Conservation (phyloP, 306 rosid genomes). For the Argentina anserina region DNA sequence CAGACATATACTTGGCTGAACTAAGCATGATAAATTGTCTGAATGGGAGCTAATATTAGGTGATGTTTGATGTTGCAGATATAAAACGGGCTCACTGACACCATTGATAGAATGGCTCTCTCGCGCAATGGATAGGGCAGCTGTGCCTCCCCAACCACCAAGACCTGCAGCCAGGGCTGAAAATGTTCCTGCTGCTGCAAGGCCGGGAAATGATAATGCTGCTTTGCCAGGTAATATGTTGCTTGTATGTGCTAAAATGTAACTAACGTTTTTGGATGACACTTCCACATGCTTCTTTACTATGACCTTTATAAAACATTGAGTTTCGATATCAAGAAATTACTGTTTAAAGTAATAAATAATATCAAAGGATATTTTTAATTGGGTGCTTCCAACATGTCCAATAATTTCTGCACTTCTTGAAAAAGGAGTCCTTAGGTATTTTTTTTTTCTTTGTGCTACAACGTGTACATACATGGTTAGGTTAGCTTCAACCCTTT, state of each 20-base stretch:
- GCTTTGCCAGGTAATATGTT: constrained; percentile 59
- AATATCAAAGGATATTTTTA: not conserved
- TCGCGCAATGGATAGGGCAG: constrained; percentile 93
- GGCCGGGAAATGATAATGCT: constrained; percentile 61
- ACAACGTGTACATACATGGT: not conserved
- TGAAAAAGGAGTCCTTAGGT: not conserved
- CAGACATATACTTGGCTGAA: not conserved
- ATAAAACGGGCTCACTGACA: constrained; percentile 91
- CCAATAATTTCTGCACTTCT: not conserved
- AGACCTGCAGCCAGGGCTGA: constrained; percentile 79
- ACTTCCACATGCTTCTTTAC: constrained; percentile 2
- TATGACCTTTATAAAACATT: not conserved
- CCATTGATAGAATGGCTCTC: constrained; percentile 89
- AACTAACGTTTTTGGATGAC: not conserved
- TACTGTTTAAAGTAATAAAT: not conserved
- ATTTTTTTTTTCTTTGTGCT: not conserved
- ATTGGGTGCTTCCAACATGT: not conserved
- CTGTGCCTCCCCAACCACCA: constrained; percentile 83
- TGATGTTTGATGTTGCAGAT: constrained; percentile 44
- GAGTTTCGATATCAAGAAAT: not conserved
- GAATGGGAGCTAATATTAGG: constrained; percentile 24
- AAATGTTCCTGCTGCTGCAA: constrained; percentile 56
- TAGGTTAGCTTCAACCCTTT: not conserved
- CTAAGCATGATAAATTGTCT: not conserved
- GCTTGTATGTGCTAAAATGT: not conserved